Conservation (phyloP, 1,284 basidiomycete species). For the Melanopsichium pennsylvanicum region DNA sequence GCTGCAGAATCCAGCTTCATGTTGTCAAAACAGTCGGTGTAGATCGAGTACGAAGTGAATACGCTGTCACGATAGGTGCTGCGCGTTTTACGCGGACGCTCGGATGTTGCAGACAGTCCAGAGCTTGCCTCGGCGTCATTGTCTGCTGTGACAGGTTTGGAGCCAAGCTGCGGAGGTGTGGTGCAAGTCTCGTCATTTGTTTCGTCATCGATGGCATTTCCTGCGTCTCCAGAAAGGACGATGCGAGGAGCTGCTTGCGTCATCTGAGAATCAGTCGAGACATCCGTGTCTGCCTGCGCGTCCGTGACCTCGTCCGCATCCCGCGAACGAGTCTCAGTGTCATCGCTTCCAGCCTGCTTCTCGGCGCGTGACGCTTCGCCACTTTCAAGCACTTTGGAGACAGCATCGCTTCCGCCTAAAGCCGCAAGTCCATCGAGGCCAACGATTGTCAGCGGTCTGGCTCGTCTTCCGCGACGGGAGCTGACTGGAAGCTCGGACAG, state of each 20-base stretch:
- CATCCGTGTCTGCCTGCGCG: background rate
- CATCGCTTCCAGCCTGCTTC: no score
- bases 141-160: background rate
- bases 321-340: no score
- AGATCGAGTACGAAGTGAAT: conserved; percentile 50
- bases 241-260: conserved; percentile 21
- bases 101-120: conserved; percentile 2
- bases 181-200: background rate
- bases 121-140: background rate
- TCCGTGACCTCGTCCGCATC: background rate
- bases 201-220: conserved; percentile 17
- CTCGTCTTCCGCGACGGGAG: conserved; percentile 28
- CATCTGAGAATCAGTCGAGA: conserved; percentile 1
- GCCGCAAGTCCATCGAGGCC: conserved; percentile 32
- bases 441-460: conserved; percentile 32
- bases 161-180: no score
- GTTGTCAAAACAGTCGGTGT: conserved; percentile 47
- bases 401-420: conserved; percentile 13
- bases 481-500: conserved; percentile 24
- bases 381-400: conserved; percentile 24
- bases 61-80: conserved; percentile 45
- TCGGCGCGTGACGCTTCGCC: no score
- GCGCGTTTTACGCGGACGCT: conserved; percentile 20
- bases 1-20: conserved; percentile 44
- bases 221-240: conserved; percentile 15